Percentiles rank a stretch among this genome's conserved stretches.
phyloP scores from a whole-genome alignment of 148 eudicot species.

The Limonium bicolor region DNA sequence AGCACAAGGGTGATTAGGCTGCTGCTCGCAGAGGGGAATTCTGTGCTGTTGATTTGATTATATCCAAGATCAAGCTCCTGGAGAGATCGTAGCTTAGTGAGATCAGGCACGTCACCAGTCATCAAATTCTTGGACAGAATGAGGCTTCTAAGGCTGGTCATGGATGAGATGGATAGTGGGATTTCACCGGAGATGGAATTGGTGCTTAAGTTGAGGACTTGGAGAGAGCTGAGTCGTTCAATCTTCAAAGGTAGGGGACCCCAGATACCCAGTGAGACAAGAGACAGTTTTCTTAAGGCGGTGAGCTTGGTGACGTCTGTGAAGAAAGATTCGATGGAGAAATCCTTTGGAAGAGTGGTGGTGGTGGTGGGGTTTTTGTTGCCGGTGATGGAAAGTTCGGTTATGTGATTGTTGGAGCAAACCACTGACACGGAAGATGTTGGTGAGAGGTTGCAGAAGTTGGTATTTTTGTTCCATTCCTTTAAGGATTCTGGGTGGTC shows the following conservation, averaged over 20 bases:
- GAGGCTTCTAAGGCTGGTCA: conserved; percentile 30
- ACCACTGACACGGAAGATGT: conserved; percentile 26
- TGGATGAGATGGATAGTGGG: conserved; percentile 29
- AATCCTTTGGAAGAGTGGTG: conserved; percentile 24
- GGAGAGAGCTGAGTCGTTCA: conserved; percentile 35
- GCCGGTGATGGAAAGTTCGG: conserved; percentile 63
- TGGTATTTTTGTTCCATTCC: conserved; percentile 57
- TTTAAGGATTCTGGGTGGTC: conserved; percentile 49
- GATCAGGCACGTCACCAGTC: conserved; percentile 64
- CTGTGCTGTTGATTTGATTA: conserved; percentile 52
- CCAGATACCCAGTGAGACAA: conserved; percentile 80
- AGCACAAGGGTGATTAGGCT: conserved; percentile 27
- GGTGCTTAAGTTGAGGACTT: conserved; percentile 58
- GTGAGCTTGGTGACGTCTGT: conserved; percentile 57
- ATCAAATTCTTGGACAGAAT: conserved; percentile 46
- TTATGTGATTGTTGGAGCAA: conserved; percentile 55
- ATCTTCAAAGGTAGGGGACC: conserved; percentile 57
- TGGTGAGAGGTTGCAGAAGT: conserved; percentile 45
- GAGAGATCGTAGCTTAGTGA: conserved; percentile 25
- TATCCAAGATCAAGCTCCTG: conserved; percentile 55
- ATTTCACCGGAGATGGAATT: conserved; percentile 58
- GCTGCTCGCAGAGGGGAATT: conserved; percentile 47
- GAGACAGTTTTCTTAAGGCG: conserved; percentile 31
- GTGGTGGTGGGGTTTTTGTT: conserved; percentile 35
- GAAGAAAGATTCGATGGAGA: conserved; percentile 66